Evolutionary conservation across 164 flowering plant species (phyloP), one percentile per base, ranked within the genome.

Genomic region (Magnolia officinalis): DNA sequence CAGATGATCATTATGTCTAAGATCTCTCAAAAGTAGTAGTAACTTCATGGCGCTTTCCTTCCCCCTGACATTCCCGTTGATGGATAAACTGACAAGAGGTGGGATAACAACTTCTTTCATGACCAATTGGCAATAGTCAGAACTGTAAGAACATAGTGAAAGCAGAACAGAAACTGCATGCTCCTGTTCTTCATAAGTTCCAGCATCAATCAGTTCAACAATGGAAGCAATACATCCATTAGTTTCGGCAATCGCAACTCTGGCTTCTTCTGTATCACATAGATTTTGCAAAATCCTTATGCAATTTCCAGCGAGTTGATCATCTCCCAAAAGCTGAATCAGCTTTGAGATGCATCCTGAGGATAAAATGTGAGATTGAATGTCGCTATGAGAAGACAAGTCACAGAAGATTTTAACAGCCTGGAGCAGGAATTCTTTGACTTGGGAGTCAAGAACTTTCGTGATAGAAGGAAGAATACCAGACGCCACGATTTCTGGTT

Each of bases 71-170:
- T 71, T 91, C 16, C 99, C 98, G 75, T 92, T 91, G 37, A 85
- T 58, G 31, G 92, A 86, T 20, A 90, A 78, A 52, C 8, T 20
- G 26, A 77, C 74, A 7, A 95, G 89, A 31, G 88, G 50, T 23
- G 95, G 86, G 65, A 93, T 82, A 19, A 89, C 85, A 55, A 89
- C 92, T 70, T 89, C 98, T 5, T 86, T 83, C 92, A 89, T 77
- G 31, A 89, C 95, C 83, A 89, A 58, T 19, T 83, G 82, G 81
- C 94, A 89, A 74, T 87, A 88, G 14, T 87, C 79, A 20, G 74
- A 70, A 11, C 85, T 78, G 58, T 89, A 87, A 72, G 91, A 84
- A 82, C 99, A 96, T 72, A 96, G 74, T 8, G 86, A 80, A 49
- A 89, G 89, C 74, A 95, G 88, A 75, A 92, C 51, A 37, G 78